A percentile compares a stretch with the other conserved stretches of the same genome.
Conservation (phyloP, 176 grass and related monocot species). For the Ananas comosus region DNA sequence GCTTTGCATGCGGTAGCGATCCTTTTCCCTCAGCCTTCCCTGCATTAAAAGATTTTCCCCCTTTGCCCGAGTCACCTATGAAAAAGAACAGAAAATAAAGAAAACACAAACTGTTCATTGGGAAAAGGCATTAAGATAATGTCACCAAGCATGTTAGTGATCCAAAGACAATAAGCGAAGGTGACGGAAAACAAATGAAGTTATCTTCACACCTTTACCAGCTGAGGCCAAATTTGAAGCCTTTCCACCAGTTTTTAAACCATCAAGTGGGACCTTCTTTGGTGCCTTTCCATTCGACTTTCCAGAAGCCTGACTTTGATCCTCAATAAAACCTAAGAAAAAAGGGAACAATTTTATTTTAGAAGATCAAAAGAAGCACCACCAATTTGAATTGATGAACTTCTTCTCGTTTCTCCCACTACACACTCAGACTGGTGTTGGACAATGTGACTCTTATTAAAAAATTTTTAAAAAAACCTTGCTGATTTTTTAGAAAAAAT, state of each 20-base stretch:
- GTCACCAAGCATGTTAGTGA: not conserved
- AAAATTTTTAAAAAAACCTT: no score
- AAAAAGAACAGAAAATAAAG: constrained; percentile 1
- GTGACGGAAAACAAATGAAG: constrained; percentile 1
- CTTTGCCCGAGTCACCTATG: constrained; percentile 48
- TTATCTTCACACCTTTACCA: constrained; percentile 36
- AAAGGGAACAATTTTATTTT: constrained; percentile 16
- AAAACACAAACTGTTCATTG: constrained; percentile 3
- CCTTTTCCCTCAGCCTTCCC: constrained; percentile 35
- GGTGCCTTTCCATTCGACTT: constrained; percentile 57
- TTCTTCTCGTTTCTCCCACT: no score
- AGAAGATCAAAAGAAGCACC: not conserved
- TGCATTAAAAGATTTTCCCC: constrained; percentile 38
- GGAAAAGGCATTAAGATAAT: not conserved
- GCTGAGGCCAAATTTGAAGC: constrained; percentile 17
- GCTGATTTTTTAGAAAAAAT: no score
- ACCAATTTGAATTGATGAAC: constrained; percentile 5
- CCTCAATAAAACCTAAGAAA: constrained; percentile 59
- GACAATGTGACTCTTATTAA: no score
- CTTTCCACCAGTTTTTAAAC: constrained; percentile 41
- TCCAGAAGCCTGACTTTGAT: constrained; percentile 16
- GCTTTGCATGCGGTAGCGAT: constrained; percentile 37
- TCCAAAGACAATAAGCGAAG: constrained; percentile 6
- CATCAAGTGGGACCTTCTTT: constrained; percentile 11
- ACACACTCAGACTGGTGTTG: no score